Base-by-base conservation (phyloP, 1,139 yeast genomes). In the Arxiozyma telluris region DNA sequence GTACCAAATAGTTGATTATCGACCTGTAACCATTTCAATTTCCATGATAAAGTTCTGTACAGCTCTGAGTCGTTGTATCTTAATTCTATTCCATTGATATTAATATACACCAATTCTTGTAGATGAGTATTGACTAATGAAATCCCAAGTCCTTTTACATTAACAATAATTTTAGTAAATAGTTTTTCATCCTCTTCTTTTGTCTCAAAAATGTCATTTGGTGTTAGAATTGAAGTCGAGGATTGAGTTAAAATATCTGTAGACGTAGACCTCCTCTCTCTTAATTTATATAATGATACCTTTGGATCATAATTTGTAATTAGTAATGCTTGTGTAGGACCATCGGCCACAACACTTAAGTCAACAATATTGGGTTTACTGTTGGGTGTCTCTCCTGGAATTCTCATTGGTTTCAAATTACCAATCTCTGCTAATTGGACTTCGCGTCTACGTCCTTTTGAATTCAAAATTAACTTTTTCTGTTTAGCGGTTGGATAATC, bases 361-460 rank as follows among this genome's bases (percentile, higher is more conserved):
- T 91, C 98, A 39, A 89, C 91, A 38, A 64, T 61, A 53, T 83
- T 80, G 1, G 74, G 71, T n/a, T 65, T 65, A 1, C 70, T 68
- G 15, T 73, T 75, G 8, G 70, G 70, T 6, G 71, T 69, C 0
- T 78, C 73, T 2, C 76, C 75, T 3, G 90, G 87, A 27, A 87
- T 65, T 61, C 89, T 80, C 81, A 93, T 88, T 1, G 98, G 98
- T 56, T 83, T 83, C 58, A 90, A 74, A 58, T 84, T 85, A 27
- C 99, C 99, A 62, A 94, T 90, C 67, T 93, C 98, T 0, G 96
- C 94, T 50, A 94, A 71, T 64, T 89, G 94, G 21, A 94, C 78
- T 42, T 83, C 81, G 57, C 98, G 76, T 65, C 87, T 93, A 45
- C 84, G 76, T 1, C 88, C 88, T 54, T 84, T 86, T 9, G 83